These are phyloP conservation scores for Candida tibetensis DNA, from an alignment of 805 yeast genomes.

Conservation along the genomic window DNA sequence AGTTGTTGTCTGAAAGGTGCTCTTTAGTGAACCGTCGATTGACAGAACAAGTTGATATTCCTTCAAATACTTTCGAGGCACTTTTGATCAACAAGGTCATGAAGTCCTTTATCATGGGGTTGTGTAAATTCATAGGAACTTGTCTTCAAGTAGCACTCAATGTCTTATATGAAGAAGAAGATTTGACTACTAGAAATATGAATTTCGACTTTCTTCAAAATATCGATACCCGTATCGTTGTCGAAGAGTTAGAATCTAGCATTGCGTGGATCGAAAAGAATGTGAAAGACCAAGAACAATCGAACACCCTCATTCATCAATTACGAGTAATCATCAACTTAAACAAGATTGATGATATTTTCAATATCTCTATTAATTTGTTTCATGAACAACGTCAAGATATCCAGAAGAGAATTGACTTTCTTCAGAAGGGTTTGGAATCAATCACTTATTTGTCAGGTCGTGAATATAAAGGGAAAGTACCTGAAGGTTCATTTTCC, in stretches of 20 bases:
- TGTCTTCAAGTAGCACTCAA: conserved; percentile 49
- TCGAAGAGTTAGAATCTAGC: conserved; percentile 31
- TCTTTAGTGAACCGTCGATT: conserved; percentile 5
- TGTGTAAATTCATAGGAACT: conserved; percentile 52
- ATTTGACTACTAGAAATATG: conserved; percentile 63
- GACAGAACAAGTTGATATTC: conserved; percentile 1
- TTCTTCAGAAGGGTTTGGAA: conserved; percentile 17
- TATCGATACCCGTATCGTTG: conserved; percentile 20
- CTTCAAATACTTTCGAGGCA: conserved; percentile 14
- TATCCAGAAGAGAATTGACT: conserved; percentile 6
- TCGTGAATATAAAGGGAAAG: background rate
- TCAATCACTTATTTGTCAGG: conserved; percentile 5
- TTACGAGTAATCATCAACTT: conserved; percentile 28
- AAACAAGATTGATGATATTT: conserved; percentile 23
- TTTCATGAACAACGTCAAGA: conserved; percentile 6
- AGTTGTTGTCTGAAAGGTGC: conserved; percentile 4
- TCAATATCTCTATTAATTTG: conserved; percentile 12
- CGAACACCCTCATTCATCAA: conserved; percentile 15
- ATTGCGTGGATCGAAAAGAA: conserved; percentile 28
- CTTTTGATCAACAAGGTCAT: conserved; percentile 50
- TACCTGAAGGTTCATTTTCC: conserved; percentile 27
- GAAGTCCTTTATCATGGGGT: conserved; percentile 49
- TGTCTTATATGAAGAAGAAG: conserved; percentile 75
- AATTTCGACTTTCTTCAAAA: conserved; percentile 38
- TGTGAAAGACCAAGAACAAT: conserved; percentile 11